phyloP scores from a whole-genome alignment of 140 eudicot species.

The Artemisia princeps region DNA sequence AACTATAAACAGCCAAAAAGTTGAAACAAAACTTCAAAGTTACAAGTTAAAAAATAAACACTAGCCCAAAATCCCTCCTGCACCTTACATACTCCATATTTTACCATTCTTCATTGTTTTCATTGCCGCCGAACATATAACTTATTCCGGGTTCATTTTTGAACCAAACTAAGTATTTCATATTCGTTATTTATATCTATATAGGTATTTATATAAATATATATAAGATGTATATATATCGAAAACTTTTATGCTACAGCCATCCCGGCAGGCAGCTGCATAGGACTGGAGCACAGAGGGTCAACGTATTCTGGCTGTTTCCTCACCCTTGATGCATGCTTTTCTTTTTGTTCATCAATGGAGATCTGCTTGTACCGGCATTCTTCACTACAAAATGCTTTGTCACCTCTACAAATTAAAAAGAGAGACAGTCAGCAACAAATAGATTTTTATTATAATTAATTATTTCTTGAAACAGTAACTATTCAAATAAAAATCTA shows the following conservation, averaged over 20 bases:
- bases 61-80: constrained; percentile 41
- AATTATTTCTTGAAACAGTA: not conserved
- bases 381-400: constrained; percentile 83
- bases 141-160: constrained; percentile 33
- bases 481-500: not conserved
- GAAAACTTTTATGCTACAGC: constrained; percentile 44
- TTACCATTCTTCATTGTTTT: constrained; percentile 19
- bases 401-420: constrained; percentile 60
- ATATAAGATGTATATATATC: not conserved
- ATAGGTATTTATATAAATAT: constrained; percentile 20
- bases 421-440: not conserved
- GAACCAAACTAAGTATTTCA: constrained; percentile 24
- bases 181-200: constrained; percentile 30
- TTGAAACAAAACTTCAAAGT: constrained; percentile 23
- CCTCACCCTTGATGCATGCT: constrained; percentile 39
- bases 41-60: constrained; percentile 2
- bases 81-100: constrained; percentile 17
- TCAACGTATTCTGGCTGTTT: constrained; percentile 40
- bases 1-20: constrained; percentile 18
- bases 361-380: constrained; percentile 63
- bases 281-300: constrained; percentile 54
- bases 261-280: constrained; percentile 54
- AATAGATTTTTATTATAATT: constrained; percentile 2
- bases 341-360: constrained; percentile 58
- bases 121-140: constrained; percentile 16